Base-by-base conservation (phyloP, 257 asterid species). In the Prunella vulgaris region DNA sequence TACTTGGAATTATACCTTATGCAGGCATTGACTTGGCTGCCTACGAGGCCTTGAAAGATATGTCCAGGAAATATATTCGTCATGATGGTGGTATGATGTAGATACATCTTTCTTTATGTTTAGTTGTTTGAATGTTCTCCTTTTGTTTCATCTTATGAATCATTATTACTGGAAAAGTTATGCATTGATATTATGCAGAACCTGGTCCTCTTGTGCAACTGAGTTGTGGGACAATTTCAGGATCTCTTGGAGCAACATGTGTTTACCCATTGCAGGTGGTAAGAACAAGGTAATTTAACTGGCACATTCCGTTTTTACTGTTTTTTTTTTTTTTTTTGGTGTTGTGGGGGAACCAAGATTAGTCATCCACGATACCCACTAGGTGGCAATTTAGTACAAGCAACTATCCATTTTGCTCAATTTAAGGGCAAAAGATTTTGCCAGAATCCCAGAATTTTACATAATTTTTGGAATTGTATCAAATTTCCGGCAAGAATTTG, bases 191-290 rank as follows among this genome's bases (percentile, higher is more conserved):
- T 42, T 70, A 25, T 78, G 83, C 95, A 94, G 99, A 94, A 76
- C 97, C 99, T 58, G 98, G 99, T 49, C 90, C 98, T 66, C 85
- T 88, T 51, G 85, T 86, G 78, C 99, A 88, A 76, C 89, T 95
- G 15, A 84, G 95, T 62, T 95, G 98, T 73, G 99, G 99, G 77
- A 92, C 96, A 25, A 68, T 95, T 53, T 92, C 99, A 0, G 97
- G 98, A 79, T 92, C 98, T 14, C 86, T 92, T 58, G 99, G 98
- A 77, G 99, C 99, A 52, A 88, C 94, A 0, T 89, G 98, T 63
- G 98, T 89, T 71, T 95, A 95, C 76, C 99, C 99, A 33, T 78
- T 95, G 70, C 98, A 95, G 87, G 99, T 95, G 62, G 74, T 95
- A 44, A 86, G 99, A 81, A 89, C 99, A 38, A 95, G 99, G 99